Evolutionary conservation across 176 grass and related monocot species (phyloP).

Genomic region (Paspalum vaginatum): DNA sequence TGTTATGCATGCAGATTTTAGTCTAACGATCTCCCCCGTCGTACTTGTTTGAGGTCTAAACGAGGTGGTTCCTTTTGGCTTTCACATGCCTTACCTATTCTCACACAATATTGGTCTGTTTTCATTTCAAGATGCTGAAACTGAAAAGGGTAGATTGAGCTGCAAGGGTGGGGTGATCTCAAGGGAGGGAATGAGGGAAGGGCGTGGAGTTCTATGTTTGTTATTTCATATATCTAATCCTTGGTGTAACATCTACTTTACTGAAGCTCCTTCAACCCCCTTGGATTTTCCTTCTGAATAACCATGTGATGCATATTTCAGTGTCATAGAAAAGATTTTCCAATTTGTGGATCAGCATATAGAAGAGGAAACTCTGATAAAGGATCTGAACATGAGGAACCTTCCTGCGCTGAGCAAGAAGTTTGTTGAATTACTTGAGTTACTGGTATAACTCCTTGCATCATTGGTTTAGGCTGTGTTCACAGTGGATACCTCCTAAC

Average conservation of each 20-base stretch:
- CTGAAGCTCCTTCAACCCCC: not conserved
- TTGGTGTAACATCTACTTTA: not conserved
- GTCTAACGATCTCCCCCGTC: not conserved
- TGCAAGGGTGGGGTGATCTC: not conserved
- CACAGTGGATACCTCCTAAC: conserved; percentile 19
- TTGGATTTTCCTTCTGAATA: not conserved
- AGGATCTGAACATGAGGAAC: conserved; percentile 63
- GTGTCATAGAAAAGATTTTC: conserved; percentile 78
- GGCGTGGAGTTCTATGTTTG: not conserved
- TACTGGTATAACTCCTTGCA: conserved; percentile 66
- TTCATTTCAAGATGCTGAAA: not conserved
- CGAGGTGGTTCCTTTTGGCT: not conserved
- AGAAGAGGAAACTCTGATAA: conserved; percentile 39
- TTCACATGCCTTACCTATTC: not conserved
- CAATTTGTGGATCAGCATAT: conserved; percentile 60
- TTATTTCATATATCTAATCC: not conserved
- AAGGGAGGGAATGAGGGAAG: not conserved
- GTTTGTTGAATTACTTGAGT: conserved; percentile 76
- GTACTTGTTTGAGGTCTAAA: not conserved
- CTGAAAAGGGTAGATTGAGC: not conserved
- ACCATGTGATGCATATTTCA: conserved; percentile 45
- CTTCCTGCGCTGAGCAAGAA: conserved; percentile 85
- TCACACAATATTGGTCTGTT: not conserved
- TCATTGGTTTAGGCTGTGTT: conserved; percentile 29
- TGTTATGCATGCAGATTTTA: not conserved